These are phyloP conservation scores for Stenocarpella maydis DNA, from an alignment of 2,329 filamentous ascomycete species.

Conservation along the genomic window DNA sequence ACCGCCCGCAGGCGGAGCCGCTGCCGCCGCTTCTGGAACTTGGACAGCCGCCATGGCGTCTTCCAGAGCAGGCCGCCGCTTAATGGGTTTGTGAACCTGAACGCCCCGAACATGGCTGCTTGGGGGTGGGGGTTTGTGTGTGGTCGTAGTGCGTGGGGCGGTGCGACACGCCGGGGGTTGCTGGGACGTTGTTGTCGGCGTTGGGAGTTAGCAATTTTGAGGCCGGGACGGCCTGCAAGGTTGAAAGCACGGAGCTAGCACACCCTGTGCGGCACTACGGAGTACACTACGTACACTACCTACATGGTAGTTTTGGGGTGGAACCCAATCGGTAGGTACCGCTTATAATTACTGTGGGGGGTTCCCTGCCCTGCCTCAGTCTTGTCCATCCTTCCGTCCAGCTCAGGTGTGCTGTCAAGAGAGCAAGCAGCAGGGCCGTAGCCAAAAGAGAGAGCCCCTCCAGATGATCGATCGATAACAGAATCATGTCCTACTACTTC, in stretches of 20 bases:
- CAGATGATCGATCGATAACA: slow-evolving; percentile 43
- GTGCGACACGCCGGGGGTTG: neutral
- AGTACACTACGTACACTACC: too few relatives aligned
- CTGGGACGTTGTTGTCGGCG: slow-evolving; percentile 6
- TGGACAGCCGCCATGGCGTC: slow-evolving; percentile 94
- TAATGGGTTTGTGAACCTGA: slow-evolving; percentile 80
- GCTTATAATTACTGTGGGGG: slow-evolving; percentile 25
- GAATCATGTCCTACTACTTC: slow-evolving; percentile 96
- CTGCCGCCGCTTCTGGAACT: slow-evolving; percentile 89
- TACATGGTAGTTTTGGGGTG: neutral
- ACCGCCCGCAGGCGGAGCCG: slow-evolving; percentile 83
- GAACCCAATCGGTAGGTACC: slow-evolving; percentile 26
- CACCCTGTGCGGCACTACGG: neutral
- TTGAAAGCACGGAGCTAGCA: slow-evolving; percentile 8
- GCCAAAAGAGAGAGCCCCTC: neutral
- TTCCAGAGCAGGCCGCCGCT: slow-evolving; percentile 92
- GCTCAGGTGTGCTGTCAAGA: neutral
- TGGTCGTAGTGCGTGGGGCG: neutral
- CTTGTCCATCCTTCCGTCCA: slow-evolving; percentile 13
- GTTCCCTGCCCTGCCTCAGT: neutral
- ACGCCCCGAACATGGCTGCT: slow-evolving; percentile 79
- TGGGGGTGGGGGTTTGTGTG: slow-evolving; percentile 22
- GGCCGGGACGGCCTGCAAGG: neutral
- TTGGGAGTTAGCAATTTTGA: slow-evolving; percentile 14
- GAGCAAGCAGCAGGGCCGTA: neutral